Evolutionary conservation across 2,329 filamentous ascomycete species (phyloP).

Genomic region (Madurella fahalii): DNA sequence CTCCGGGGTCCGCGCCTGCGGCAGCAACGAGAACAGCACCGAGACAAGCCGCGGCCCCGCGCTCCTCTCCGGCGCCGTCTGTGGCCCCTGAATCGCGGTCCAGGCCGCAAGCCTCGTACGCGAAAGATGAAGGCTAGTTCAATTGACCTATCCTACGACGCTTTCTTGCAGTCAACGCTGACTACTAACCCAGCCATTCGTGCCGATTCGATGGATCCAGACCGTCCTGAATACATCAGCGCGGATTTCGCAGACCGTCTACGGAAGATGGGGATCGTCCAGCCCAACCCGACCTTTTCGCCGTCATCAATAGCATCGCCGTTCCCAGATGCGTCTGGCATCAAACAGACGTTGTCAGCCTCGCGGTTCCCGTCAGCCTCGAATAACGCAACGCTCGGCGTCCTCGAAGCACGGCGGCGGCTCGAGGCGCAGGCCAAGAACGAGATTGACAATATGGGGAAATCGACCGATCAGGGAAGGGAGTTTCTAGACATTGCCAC

Average conservation of each 20-base stretch:
- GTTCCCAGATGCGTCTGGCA: conserved; percentile 8
- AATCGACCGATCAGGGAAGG: conserved; percentile 32
- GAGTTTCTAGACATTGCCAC: conserved; percentile 48
- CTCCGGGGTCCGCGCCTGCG: conserved; percentile 23
- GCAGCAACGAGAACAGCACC: conserved; percentile 6
- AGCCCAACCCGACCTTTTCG: conserved; percentile 52
- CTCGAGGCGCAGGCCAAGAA: conserved; percentile 42
- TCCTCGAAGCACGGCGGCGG: conserved; percentile 44
- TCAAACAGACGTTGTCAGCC: conserved; percentile 6
- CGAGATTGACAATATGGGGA: conserved; percentile 42
- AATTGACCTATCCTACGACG: neutral
- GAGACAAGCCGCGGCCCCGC: conserved; percentile 3
- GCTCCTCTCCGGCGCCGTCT: neutral
- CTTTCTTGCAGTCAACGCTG: neutral
- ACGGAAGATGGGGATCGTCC: conserved; percentile 50
- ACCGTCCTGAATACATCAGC: conserved; percentile 33
- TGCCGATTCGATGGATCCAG: conserved; percentile 40
- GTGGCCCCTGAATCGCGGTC: conserved; percentile 4
- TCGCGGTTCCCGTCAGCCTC: conserved; percentile 16
- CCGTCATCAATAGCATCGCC: conserved; percentile 43
- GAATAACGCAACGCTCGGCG: conserved; percentile 41
- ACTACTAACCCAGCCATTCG: conserved; percentile 34
- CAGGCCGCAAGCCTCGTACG: conserved; percentile 19
- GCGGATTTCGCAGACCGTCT: conserved; percentile 50
- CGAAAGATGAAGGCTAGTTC: conserved; percentile 26